Percentiles rank a stretch among this genome's conserved stretches.
These are phyloP conservation scores for Leavenworthia alabamica DNA, from an alignment of 345 rosid genomes.

Conservation along the genomic window DNA sequence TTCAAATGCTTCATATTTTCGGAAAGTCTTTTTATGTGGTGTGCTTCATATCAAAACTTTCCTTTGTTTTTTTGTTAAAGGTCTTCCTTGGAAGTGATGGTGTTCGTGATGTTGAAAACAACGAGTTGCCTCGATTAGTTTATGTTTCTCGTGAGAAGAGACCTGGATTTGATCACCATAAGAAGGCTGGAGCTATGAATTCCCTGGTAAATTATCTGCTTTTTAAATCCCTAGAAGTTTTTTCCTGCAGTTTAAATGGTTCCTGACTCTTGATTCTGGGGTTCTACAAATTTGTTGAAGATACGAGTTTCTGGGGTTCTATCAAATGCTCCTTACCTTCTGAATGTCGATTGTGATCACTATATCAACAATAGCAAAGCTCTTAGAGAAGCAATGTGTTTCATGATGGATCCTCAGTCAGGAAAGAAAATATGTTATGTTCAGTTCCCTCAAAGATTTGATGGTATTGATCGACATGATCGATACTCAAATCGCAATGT, in stretches of 20 bases:
- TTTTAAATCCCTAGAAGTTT: background rate
- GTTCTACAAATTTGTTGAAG: slow-evolving; percentile 32
- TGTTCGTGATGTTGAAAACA: slow-evolving; percentile 67
- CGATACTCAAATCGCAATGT: slow-evolving; percentile 94
- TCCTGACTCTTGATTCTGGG: slow-evolving; percentile 8
- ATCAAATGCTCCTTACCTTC: slow-evolving; percentile 91
- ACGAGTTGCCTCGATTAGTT: slow-evolving; percentile 84
- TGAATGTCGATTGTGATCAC: slow-evolving; percentile 97
- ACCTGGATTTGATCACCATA: slow-evolving; percentile 97
- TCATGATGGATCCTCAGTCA: slow-evolving; percentile 93
- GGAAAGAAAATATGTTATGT: slow-evolving; percentile 98
- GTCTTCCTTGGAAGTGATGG: slow-evolving; percentile 91
- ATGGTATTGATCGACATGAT: slow-evolving; percentile 96
- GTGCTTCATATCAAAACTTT: background rate
- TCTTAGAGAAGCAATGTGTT: slow-evolving; percentile 97
- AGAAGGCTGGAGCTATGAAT: slow-evolving; percentile 99
- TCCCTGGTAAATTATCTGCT: slow-evolving; percentile 50
- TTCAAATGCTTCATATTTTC: background rate
- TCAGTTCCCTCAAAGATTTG: slow-evolving; percentile 98
- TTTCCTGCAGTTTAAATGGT: background rate
- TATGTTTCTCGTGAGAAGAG: slow-evolving; percentile 99
- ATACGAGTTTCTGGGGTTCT: slow-evolving; percentile 93
- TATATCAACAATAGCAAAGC: slow-evolving; percentile 95
- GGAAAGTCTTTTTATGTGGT: background rate
- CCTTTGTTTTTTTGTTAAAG: slow-evolving; percentile 29